Conservation (phyloP, 2,329 filamentous ascomycete species). For the Fusarium sp. region DNA sequence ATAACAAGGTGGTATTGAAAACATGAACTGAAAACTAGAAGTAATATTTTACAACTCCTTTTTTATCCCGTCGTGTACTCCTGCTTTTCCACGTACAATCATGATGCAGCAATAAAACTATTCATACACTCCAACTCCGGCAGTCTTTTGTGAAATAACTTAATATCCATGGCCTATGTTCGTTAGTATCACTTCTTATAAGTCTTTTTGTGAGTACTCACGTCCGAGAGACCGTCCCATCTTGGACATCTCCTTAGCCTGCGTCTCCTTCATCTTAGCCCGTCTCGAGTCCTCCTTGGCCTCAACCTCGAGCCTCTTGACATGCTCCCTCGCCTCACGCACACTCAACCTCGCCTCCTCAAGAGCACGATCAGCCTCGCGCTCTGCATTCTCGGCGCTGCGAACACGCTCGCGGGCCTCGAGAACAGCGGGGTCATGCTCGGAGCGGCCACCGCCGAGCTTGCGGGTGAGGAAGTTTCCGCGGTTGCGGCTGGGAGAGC, state of each 20-base stretch:
- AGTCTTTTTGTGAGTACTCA: slow-evolving; percentile 54
- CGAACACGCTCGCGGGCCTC: slow-evolving; percentile 71
- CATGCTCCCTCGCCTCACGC: slow-evolving; percentile 70
- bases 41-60: slow-evolving; percentile 4
- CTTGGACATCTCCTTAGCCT: slow-evolving; percentile 74
- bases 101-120: slow-evolving; percentile 9
- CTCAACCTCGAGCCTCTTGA: slow-evolving; percentile 71
- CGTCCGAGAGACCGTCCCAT: slow-evolving; percentile 75
- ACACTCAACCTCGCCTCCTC: slow-evolving; percentile 68
- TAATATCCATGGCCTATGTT: slow-evolving; percentile 30
- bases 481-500: slow-evolving; percentile 25
- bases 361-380: slow-evolving; percentile 72
- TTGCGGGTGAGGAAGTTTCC: slow-evolving; percentile 56
- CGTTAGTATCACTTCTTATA: background rate
- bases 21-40: slow-evolving; percentile 7
- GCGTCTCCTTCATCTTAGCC: slow-evolving; percentile 75
- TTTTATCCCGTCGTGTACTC: slow-evolving; percentile 2
- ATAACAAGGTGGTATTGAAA: no score
- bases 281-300: slow-evolving; percentile 71
- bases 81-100: slow-evolving; percentile 19
- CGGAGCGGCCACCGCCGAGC: slow-evolving; percentile 55
- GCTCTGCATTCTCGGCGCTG: slow-evolving; percentile 70
- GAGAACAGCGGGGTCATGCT: slow-evolving; percentile 71
- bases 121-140: slow-evolving; percentile 3
- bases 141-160: accelerated